phyloP scores from a whole-genome alignment of 2,329 filamentous ascomycete species.

The Cladosporium cucumerinum region DNA sequence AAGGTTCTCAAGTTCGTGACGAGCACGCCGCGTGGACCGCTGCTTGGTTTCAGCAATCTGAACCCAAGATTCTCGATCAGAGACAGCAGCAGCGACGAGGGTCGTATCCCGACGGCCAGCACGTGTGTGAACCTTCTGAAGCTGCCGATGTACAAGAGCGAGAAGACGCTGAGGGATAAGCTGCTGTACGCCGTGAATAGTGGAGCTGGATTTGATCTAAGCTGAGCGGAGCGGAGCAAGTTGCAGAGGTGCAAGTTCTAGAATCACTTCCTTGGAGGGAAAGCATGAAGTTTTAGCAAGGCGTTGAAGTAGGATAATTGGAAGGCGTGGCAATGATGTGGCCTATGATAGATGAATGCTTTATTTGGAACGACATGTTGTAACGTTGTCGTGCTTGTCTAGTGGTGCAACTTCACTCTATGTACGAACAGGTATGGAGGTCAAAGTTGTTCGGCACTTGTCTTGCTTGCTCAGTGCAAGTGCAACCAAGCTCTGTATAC shows the following conservation, averaged over 20 bases:
- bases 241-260: too few relatives aligned
- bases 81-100: slow-evolving; percentile 73
- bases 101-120: slow-evolving; percentile 82
- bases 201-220: slow-evolving; percentile 81
- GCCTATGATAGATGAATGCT: neutral
- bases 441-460: neutral
- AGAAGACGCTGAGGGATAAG: slow-evolving; percentile 68
- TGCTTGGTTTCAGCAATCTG: slow-evolving; percentile 83
- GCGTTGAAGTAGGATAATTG: neutral
- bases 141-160: slow-evolving; percentile 73
- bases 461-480: too few relatives aligned
- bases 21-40: slow-evolving; percentile 81
- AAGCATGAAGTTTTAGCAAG: slow-evolving; percentile 3
- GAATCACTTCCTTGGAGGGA: neutral
- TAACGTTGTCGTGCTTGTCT: neutral
- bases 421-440: neutral
- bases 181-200: slow-evolving; percentile 85
- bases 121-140: slow-evolving; percentile 96
- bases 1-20: slow-evolving; percentile 95
- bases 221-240: neutral
- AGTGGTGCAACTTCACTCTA: neutral
- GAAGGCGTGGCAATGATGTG: neutral
- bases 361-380: neutral
- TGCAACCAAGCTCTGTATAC: too few relatives aligned
- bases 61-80: slow-evolving; percentile 85